Evolutionary conservation across 1,284 basidiomycete genomes (phyloP).

Genomic region (Fomes fomentarius): DNA sequence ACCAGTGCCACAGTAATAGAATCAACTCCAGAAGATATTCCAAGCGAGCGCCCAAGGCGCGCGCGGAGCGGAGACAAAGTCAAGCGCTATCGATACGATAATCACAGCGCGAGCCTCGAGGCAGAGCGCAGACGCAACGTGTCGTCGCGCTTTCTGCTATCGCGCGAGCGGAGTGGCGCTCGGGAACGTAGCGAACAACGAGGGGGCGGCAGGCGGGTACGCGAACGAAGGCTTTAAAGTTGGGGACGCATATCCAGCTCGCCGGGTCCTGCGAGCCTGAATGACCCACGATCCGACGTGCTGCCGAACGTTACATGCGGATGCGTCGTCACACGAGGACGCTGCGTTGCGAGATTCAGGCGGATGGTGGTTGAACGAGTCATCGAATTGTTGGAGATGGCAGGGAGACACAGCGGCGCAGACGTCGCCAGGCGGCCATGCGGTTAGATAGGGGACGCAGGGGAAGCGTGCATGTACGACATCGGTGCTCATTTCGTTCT

Average conservation of each 20-base stretch:
- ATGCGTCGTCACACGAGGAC: slow-evolving; percentile 16
- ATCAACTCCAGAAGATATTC: too few species aligned
- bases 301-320: slow-evolving; percentile 8
- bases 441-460: slow-evolving; percentile 12
- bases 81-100: slow-evolving; percentile 18
- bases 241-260: slow-evolving; percentile 13
- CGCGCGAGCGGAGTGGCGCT: slow-evolving; percentile 13
- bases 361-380: neutral
- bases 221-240: slow-evolving; percentile 21
- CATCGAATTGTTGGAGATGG: neutral
- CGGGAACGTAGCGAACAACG: slow-evolving; percentile 14
- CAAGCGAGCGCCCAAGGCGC: neutral
- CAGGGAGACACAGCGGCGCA: neutral
- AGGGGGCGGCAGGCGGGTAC: slow-evolving; percentile 15
- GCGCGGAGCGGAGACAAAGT: neutral
- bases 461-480: slow-evolving; percentile 14
- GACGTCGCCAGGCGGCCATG: slow-evolving; percentile 6
- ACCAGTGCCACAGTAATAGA: too few species aligned
- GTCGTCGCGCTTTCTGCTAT: slow-evolving; percentile 8
- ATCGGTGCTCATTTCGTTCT: slow-evolving; percentile 15
- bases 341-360: slow-evolving; percentile 14
- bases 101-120: slow-evolving; percentile 10
- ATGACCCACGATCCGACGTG: slow-evolving; percentile 2
- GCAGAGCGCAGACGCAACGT: slow-evolving; percentile 13
- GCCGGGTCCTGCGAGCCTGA: slow-evolving; percentile 16